Evolutionary conservation across 2,329 filamentous ascomycete genomes (phyloP), one percentile per base, ranked within the genome.

Genomic region (Diaporthe helianthi): DNA sequence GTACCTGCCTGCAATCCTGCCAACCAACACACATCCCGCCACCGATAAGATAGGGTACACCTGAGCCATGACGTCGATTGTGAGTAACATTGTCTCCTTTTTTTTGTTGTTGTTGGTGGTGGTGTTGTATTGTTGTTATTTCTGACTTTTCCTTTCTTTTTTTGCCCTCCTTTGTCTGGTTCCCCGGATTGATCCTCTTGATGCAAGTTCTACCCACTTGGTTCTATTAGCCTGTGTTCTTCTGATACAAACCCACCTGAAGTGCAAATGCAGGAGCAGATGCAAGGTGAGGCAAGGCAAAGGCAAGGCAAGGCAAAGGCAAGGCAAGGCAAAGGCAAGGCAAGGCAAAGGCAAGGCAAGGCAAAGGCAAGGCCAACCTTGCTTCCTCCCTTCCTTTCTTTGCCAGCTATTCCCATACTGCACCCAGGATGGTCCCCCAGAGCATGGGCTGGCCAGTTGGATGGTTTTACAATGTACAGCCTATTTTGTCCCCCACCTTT

Each of bases 61-160:
- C 69, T 63, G 44, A 66, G 72, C 73, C 75, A 78, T 78, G 76
- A 77, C 76, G 74, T 78, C 76, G 70, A 78, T 78, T 71, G 76
- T 78, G 69, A 76, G 76, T 76, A 61, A 26, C 41, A 29, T 24
- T 19, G 26, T 61, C 41, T 63, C 64, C 65, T 47, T 36, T 12
- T 65, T 55, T 33, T 33, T n/a, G n/a, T 33, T 33, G 33, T 33
- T 33, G 33, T 33, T 33, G 33, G n/a, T n/a, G n/a, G n/a, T n/a
- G n/a, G n/a, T n/a, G n/a, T n/a, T n/a, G n/a, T n/a, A n/a, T 33
- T 38, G 36, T 38, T 15, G 36, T 38, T 15, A 3, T 15, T 15
- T 9, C 15, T 38, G 36, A 15, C n/a, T 69, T 44, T 58, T 55
- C 38, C 54, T 54, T 69, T 51, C 55, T 44, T 61, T n/a, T n/a